Percentiles rank a stretch among this genome's conserved stretches.
Evolutionary conservation across 31 red algal genomes (phyloP).

Genomic region (Odonthalia washingtoniensis): DNA sequence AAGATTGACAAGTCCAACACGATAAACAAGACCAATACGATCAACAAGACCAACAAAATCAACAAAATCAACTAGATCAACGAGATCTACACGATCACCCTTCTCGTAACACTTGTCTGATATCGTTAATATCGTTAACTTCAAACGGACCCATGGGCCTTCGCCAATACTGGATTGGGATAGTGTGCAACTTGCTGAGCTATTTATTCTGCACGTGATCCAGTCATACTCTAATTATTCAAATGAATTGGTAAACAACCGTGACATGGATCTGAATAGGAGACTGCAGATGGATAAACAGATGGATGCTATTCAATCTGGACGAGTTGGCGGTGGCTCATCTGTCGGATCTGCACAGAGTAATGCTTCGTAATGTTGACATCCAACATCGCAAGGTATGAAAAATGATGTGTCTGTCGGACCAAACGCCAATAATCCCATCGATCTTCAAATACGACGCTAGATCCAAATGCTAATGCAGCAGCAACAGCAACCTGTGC

Average conservation of each 20-base stretch:
- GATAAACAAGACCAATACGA: neutral
- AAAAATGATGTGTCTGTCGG: neutral
- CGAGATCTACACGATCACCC: constrained; percentile 8
- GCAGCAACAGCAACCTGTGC: too few species aligned
- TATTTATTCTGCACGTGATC: neutral
- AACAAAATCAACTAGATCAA: constrained; percentile 1
- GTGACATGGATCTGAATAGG: neutral
- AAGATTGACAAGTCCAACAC: constrained; percentile 30
- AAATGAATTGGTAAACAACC: neutral
- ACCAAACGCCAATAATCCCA: neutral
- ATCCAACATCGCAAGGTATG: neutral
- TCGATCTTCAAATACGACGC: neutral
- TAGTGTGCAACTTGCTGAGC: neutral
- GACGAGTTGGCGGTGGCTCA: neutral
- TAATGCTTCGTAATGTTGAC: neutral
- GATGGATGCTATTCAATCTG: neutral
- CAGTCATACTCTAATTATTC: neutral
- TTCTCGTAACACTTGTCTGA: neutral
- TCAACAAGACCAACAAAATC: constrained; percentile 17
- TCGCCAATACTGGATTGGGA: neutral
- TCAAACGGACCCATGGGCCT: neutral
- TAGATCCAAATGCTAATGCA: neutral
- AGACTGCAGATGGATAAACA: neutral
- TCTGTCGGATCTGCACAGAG: neutral
- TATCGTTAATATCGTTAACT: neutral